Base-by-base conservation (phyloP, 176 grass and related monocot genomes). In the Lolium perenne region DNA sequence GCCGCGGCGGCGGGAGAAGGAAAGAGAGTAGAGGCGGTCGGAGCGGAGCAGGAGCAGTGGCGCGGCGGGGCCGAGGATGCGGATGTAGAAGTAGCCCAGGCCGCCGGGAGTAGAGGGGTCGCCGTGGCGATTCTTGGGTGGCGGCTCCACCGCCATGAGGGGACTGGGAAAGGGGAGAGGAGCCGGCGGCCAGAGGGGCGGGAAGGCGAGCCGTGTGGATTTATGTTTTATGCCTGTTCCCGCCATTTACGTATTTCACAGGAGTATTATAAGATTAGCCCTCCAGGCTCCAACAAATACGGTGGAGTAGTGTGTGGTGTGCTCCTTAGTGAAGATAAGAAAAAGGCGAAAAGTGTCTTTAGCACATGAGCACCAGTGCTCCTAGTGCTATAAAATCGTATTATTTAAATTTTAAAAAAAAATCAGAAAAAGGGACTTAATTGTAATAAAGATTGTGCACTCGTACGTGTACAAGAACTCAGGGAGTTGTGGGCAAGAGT, bases 31-130 rank as follows among this genome's bases (percentile, higher is more conserved):
- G 38, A 95, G 75, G 55, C 87, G 91, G 29, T 88, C 84, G 7
- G 87, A 93, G 64, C 87, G 87, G 17, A 95, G 79, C 80, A 88
- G 50, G 53, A 95, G n/a, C 5, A 94, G 88, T 3, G 35, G 26
- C 20, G 80, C 45, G 21, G 32, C n/a, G 18, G 54, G 71, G 48
- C 57, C 64, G 21, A 88, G 51, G 57, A 88, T 58, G 57, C 95
- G 88, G 71, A 97, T 79, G 71, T 95, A 81, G 77, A 89, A 83
- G 87, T 88, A 95, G 38, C 89, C 92, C 8, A 95, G 77, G 25
- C 53, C 6, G 69, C 76, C 41, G 17, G 81, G 43, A 3, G 68
- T 74, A 70, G 49, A 87, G 51, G 50, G 76, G 49, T 38, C 47
- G 8, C 62, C 47, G 6, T 56, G 75, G 83, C 6, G 41, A 55